These are phyloP conservation scores for Ceratobasidium sp. DNA, from an alignment of 1,284 basidiomycete genomes.

Conservation along the genomic window DNA sequence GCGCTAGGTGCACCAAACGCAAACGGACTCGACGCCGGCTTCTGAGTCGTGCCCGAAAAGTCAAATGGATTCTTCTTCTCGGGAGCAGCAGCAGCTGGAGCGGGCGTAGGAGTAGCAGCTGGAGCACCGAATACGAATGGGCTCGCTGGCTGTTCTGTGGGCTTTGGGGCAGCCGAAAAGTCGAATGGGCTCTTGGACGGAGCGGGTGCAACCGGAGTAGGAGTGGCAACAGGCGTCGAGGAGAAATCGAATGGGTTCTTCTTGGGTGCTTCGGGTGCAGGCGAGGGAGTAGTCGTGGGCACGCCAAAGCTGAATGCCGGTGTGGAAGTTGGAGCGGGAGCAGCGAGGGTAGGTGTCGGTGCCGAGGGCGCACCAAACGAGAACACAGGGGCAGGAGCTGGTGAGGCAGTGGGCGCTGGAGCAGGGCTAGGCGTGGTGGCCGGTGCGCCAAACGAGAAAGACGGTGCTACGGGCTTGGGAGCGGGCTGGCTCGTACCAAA, in stretches of 20 bases:
- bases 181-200: conserved; percentile 13
- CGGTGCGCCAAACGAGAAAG: conserved; percentile 19
- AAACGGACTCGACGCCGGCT: conserved; percentile 33
- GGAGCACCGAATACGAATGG: conserved; percentile 44
- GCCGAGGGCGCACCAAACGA: conserved; percentile 14
- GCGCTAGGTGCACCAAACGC: conserved; percentile 37
- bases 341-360: conserved; percentile 41
- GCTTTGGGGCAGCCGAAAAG: conserved; percentile 18
- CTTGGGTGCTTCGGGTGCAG: conserved; percentile 47
- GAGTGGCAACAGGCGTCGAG: conserved; percentile 60
- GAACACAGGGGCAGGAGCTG: conserved; percentile 47
- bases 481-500: conserved; percentile 45
- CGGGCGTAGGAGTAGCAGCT: conserved; percentile 48
- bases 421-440: conserved; percentile 47
- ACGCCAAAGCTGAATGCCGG: conserved; percentile 5
- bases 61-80: conserved; percentile 34
- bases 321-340: conserved; percentile 44
- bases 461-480: background rate
- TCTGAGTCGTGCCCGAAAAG: conserved; percentile 4
- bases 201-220: conserved; percentile 27
- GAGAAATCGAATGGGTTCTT: conserved; percentile 57
- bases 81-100: conserved; percentile 22
- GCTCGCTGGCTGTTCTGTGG: conserved; percentile 75
- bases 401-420: conserved; percentile 45
- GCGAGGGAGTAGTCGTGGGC: conserved; percentile 47